Evolutionary conservation across 306 rosid species (phyloP).

Genomic region (Echinosophora koreensis): DNA sequence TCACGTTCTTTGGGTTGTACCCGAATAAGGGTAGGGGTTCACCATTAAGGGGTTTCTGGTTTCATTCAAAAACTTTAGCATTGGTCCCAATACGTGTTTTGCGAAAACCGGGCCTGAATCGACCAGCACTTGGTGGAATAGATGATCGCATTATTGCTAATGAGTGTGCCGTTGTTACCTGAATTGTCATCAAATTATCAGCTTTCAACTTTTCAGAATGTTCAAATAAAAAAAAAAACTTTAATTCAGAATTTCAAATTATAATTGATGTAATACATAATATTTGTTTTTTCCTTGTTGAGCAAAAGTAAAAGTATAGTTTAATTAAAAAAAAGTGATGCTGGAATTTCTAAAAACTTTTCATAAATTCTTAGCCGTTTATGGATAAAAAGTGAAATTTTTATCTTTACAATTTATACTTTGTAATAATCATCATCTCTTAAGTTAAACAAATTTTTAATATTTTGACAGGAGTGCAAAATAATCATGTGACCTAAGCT

Average conservation of each 20-base stretch:
- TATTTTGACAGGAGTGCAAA: too few species aligned
- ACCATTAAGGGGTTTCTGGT: slow-evolving; percentile 83
- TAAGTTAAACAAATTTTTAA: too few species aligned
- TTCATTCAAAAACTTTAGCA: slow-evolving; percentile 65
- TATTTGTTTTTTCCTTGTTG: neutral
- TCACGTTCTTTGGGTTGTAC: slow-evolving; percentile 60
- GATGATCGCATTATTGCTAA: slow-evolving; percentile 68
- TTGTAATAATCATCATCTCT: too few species aligned
- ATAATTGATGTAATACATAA: neutral
- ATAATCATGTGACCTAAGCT: too few species aligned
- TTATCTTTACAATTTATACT: too few species aligned
- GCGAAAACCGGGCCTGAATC: slow-evolving; percentile 72
- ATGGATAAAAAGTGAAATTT: too few species aligned
- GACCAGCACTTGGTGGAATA: slow-evolving; percentile 72
- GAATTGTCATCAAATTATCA: neutral
- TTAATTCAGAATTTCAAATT: neutral
- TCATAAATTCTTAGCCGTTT: too few species aligned
- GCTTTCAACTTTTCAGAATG: too few species aligned
- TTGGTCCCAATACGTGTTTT: slow-evolving; percentile 55
- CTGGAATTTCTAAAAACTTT: too few species aligned
- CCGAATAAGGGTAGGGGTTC: slow-evolving; percentile 89
- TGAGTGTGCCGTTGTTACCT: slow-evolving; percentile 86
- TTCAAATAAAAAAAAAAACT: too few species aligned
- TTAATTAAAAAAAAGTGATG: neutral
- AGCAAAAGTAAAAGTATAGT: neutral